Percentiles rank a stretch among this genome's conserved stretches.
Conservation (phyloP, 208 protist species). For the Acanthamoeba divionensis region DNA sequence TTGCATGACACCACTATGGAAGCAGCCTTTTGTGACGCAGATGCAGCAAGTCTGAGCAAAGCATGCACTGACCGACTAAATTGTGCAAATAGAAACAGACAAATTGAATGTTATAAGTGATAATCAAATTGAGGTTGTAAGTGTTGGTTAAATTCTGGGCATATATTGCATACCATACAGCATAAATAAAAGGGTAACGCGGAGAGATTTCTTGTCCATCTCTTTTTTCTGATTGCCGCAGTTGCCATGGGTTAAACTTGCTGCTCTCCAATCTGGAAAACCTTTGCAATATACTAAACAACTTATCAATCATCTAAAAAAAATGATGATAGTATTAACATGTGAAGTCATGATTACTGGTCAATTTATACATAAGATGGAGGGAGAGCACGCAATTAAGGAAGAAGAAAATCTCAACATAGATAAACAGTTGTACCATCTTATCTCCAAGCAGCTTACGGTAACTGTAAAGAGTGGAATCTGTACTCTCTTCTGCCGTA, state of each 20-base stretch:
- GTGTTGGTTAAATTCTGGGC: too few species aligned
- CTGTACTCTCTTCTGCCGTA: background rate
- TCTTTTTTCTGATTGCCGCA: background rate
- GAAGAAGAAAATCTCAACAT: background rate
- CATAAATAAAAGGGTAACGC: too few species aligned
- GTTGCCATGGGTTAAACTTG: background rate
- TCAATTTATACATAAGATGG: background rate
- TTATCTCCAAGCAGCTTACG: slow-evolving; percentile 30
- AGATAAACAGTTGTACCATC: background rate
- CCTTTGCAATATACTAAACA: slow-evolving; percentile 25
- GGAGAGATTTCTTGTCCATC: too few species aligned
- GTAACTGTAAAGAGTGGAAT: background rate
- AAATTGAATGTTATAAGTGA: too few species aligned
- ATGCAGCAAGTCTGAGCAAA: background rate
- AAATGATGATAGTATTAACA: background rate
- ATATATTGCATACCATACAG: too few species aligned
- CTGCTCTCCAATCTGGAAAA: slow-evolving; percentile 18
- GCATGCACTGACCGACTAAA: background rate
- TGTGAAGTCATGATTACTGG: too few species aligned
- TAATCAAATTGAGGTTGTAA: too few species aligned
- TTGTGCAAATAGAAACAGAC: too few species aligned
- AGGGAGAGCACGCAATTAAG: background rate
- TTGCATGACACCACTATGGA: background rate
- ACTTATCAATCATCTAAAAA: background rate
- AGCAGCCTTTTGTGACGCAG: background rate